Evolutionary conservation across 176 grass and related monocot species (phyloP).

Genomic region (Otatea glauca): DNA sequence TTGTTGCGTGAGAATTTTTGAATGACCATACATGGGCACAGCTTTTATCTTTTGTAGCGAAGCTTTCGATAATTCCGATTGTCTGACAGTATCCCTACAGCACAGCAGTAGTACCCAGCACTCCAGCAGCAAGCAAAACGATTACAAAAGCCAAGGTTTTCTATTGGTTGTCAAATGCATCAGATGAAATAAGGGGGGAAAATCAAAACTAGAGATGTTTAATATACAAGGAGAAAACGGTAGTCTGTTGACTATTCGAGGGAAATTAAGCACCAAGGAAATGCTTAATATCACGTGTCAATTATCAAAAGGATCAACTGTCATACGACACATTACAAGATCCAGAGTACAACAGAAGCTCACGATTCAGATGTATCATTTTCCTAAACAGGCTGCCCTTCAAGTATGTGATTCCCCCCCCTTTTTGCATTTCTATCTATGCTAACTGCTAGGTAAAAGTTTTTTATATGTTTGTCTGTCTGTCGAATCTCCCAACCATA

Average conservation of each 20-base stretch:
- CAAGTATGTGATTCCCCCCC: not conserved
- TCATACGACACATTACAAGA: constrained; percentile 1
- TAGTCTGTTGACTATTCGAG: not conserved
- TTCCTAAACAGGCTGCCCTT: not conserved
- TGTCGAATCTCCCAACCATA: not conserved
- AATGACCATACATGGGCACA: not conserved
- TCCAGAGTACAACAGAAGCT: constrained; percentile 20
- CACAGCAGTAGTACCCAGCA: not conserved
- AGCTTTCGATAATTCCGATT: not conserved
- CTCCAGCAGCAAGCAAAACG: not conserved
- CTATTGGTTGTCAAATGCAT: not conserved
- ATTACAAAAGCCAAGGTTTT: not conserved
- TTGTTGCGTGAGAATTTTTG: not conserved
- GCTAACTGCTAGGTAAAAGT: constrained; percentile 4
- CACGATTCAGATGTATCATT: not conserved
- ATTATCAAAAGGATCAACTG: not conserved
- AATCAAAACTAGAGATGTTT: not conserved
- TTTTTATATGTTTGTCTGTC: constrained; percentile 7
- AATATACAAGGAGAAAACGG: not conserved
- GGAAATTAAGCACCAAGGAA: not conserved
- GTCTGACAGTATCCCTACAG: not conserved
- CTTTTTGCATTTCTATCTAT: not conserved
- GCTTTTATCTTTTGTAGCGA: not conserved
- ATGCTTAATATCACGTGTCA: not conserved
- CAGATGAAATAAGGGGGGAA: not conserved